These are phyloP conservation scores for Moelleriella libera DNA, from an alignment of 2,329 filamentous ascomycete genomes.

Conservation along the genomic window DNA sequence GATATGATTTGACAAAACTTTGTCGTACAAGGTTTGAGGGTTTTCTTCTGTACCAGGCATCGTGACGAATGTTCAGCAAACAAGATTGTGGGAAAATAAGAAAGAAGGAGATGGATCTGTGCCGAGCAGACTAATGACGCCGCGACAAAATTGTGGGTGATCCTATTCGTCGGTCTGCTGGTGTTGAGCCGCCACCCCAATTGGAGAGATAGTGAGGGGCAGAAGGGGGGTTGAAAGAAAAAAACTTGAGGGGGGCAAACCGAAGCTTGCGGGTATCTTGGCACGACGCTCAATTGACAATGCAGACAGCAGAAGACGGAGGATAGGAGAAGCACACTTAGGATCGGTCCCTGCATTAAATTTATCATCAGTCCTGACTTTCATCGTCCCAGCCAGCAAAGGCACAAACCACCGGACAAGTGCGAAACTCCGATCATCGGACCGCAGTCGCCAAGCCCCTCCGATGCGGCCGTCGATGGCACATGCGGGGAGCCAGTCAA, in stretches of 20 bases:
- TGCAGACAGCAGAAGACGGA: no score
- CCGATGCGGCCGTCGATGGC: neutral
- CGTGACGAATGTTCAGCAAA: neutral
- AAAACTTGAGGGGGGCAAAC: neutral
- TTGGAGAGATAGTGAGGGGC: neutral
- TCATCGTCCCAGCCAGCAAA: neutral
- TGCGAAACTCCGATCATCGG: neutral
- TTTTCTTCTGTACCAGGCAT: slow-evolving; percentile 65
- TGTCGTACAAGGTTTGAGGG: slow-evolving; percentile 88
- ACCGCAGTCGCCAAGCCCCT: neutral
- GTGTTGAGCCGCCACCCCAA: neutral
- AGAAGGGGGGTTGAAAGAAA: neutral
- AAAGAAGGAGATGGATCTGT: neutral
- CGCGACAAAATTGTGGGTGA: no score
- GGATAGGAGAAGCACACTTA: no score
- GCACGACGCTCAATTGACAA: neutral
- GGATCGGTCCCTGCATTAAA: no score
- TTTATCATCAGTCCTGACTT: no score
- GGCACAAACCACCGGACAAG: neutral
- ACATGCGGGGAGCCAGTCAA: neutral
- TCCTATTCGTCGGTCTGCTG: neutral
- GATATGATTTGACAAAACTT: slow-evolving; percentile 88
- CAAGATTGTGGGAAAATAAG: neutral
- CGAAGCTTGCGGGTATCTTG: neutral
- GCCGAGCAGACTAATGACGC: no score